Base-by-base conservation (phyloP, 2,329 filamentous ascomycete genomes). In the Hymenoscyphus scutula region DNA sequence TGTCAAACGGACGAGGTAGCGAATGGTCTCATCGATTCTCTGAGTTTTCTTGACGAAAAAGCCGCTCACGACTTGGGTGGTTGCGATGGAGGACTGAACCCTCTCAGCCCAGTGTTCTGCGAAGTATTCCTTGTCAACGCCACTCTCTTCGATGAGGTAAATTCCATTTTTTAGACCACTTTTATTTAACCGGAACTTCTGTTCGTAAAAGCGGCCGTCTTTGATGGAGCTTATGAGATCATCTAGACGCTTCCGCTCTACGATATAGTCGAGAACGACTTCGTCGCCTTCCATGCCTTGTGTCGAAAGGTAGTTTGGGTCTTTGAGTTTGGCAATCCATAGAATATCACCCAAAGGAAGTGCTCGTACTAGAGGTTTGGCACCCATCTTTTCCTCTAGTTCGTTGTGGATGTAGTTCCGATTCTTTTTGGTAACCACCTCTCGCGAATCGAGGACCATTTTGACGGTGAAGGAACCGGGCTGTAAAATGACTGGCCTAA, bases 211-310 rank as follows among this genome's bases (percentile, higher is more conserved):
- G 2, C 91, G 86, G 1, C 90, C 89, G 65, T 94, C 91, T 74
- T 90, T 92, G 76, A 95, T 91, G 65, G 89, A 92, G 58, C 82
- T 79, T n/a, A 94, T 82, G 55, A 95, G 77, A 73, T 95, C 91
- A 71, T 94, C 90, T 0, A 93, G 81, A 8, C 91, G 82, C 73
- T 95, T 95, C 64, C 91, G 83, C 76, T 95, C 91, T 1, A 92
- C 83, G 53, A 95, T 90, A 81, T 88, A 91, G 74, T 94, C 90
- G 4, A 95, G 79, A 55, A 92, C 85, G 13, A 94, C 76, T 73
- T 93, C 90, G 63, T 86, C 82, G 17, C 88, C 86, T 70, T 88
- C 84, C 1, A 79, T 78, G 13, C 88, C 88, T 58, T 83, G 77
- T 4, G 78, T 78, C 1, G 80, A 70, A 5, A 91, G 79, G 30